Evolutionary conservation across 257 asterid species (phyloP).

Genomic region (Fraxinus anomala): DNA sequence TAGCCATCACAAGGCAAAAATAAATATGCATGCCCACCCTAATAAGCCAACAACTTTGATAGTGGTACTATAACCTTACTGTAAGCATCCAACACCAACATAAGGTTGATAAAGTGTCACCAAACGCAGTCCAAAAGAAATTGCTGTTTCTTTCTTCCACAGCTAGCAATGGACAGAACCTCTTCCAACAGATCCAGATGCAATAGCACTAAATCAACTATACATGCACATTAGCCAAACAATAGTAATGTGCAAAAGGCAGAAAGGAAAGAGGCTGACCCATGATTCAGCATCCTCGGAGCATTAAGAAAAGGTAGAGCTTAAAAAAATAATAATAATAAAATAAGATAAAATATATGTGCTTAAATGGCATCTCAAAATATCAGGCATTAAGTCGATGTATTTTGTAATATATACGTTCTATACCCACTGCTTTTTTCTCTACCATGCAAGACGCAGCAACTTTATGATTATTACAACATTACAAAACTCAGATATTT

Average conservation of each 20-base stretch:
- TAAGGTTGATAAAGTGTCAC: not conserved
- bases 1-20: not conserved
- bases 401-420: constrained; percentile 13
- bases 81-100: not conserved
- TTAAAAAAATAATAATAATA: not conserved
- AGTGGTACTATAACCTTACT: too few species aligned
- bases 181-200: not conserved
- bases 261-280: not conserved
- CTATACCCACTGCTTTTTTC: not conserved
- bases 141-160: not conserved
- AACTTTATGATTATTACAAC: constrained; percentile 10
- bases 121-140: not conserved
- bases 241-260: not conserved
- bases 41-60: too few species aligned
- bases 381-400: constrained; percentile 9
- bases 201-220: constrained; percentile 1
- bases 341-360: not conserved
- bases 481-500: constrained; percentile 13
- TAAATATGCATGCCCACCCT: not conserved
- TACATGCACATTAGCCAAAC: not conserved
- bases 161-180: not conserved
- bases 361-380: not conserved
- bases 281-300: not conserved
- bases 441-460: constrained; percentile 1
- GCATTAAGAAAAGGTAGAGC: constrained; percentile 1